Conservation (phyloP, 2,329 filamentous ascomycete species). For the Gnomoniopsis sp. region DNA sequence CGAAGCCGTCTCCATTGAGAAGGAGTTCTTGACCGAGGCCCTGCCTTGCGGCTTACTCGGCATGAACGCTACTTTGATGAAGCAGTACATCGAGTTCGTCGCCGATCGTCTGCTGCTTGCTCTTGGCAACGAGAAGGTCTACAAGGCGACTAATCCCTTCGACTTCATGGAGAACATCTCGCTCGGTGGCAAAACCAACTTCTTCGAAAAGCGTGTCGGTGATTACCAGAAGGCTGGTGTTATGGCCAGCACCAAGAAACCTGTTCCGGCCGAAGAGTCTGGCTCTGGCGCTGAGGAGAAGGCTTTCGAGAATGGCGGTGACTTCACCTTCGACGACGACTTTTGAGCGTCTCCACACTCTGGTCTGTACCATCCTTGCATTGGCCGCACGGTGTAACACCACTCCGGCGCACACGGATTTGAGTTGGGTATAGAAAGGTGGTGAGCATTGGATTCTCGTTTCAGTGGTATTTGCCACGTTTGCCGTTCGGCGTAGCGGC, state of each 20-base stretch:
- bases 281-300: constrained; percentile 42
- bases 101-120: constrained; percentile 91
- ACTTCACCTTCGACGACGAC: constrained; percentile 94
- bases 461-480: constrained; percentile 4
- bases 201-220: constrained; percentile 99
- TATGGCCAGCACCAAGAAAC: constrained; percentile 84
- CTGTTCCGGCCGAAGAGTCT: constrained; percentile 40
- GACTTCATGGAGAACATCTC: constrained; percentile 99
- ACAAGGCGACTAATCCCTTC: constrained; percentile 92
- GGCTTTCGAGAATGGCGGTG: constrained; percentile 59
- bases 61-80: constrained; percentile 97
- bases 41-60: constrained; percentile 89
- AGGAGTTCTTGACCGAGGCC: constrained; percentile 96
- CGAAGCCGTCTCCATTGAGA: constrained; percentile 90
- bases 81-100: constrained; percentile 99
- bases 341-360: constrained; percentile 60
- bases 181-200: constrained; percentile 98
- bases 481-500: not conserved
- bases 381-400: constrained; percentile 1
- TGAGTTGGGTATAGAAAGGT: constrained; percentile 16
- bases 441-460: constrained; percentile 2
- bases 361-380: constrained; percentile 9
- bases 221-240: constrained; percentile 99
- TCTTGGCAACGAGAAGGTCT: constrained; percentile 91
- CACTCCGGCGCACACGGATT: constrained; percentile 6